Evolutionary conservation across 2,329 filamentous ascomycete genomes (phyloP).

Genomic region (Talaromyces rugulosus): DNA sequence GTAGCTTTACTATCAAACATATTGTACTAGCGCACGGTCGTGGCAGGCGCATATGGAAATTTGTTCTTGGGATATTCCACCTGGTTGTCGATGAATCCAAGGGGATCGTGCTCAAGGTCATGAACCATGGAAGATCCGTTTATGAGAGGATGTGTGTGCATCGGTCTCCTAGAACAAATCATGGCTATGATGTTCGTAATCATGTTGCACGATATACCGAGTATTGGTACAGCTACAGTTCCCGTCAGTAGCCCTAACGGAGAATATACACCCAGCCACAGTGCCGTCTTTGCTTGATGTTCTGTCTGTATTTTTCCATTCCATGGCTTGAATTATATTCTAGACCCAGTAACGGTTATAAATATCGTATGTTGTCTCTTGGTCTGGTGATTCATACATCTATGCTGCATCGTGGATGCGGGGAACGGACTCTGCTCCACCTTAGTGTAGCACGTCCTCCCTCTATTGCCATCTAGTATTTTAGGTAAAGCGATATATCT

Average conservation of each 20-base stretch:
- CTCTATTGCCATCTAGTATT: background rate
- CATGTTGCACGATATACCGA: background rate
- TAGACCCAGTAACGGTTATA: background rate
- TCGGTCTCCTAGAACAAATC: too few relatives aligned
- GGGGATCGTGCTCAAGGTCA: too few relatives aligned
- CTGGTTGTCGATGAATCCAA: too few relatives aligned
- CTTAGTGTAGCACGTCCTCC: background rate
- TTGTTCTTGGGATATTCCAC: too few relatives aligned
- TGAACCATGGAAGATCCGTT: too few relatives aligned
- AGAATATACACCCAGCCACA: background rate
- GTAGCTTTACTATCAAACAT: too few relatives aligned
- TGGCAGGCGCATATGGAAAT: too few relatives aligned
- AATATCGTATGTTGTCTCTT: too few relatives aligned
- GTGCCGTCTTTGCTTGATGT: background rate
- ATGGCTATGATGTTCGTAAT: background rate
- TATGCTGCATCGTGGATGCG: background rate
- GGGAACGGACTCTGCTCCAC: background rate
- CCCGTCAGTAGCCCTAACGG: background rate
- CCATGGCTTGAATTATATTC: background rate
- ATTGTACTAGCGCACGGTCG: too few relatives aligned
- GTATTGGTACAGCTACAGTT: background rate
- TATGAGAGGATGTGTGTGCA: too few relatives aligned
- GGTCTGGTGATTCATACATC: background rate
- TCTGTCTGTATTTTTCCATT: background rate
- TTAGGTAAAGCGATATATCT: background rate